Conservation (phyloP, 2,329 filamentous ascomycete genomes). For the Dendrostoma leiphaemia region DNA sequence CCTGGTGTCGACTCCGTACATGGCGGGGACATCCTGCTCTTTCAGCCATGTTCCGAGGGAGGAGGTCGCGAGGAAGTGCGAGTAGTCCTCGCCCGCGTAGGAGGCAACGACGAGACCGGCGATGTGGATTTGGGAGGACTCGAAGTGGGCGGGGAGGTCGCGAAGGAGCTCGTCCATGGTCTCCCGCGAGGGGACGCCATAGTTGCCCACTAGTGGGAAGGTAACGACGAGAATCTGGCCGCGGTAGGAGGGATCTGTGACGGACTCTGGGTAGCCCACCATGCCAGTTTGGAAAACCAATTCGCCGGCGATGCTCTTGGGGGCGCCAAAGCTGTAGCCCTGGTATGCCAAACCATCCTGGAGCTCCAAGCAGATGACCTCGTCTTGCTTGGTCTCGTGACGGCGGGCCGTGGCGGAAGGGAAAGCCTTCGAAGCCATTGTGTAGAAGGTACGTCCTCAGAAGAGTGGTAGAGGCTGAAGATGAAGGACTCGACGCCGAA, state of each 20-base stretch:
- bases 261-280: constrained; percentile 96
- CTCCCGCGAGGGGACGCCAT: constrained; percentile 89
- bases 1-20: constrained; percentile 93
- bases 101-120: constrained; percentile 87
- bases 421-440: constrained; percentile 38
- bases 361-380: constrained; percentile 83
- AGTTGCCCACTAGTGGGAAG: constrained; percentile 94
- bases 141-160: constrained; percentile 88
- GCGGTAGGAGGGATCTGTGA: constrained; percentile 84
- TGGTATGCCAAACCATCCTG: constrained; percentile 89
- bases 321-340: constrained; percentile 93
- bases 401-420: constrained; percentile 62
- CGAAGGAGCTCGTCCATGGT: constrained; percentile 80
- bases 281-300: constrained; percentile 99
- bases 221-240: constrained; percentile 96
- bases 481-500: constrained; percentile 9
- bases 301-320: constrained; percentile 93
- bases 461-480: neutral
- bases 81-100: constrained; percentile 93
- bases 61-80: constrained; percentile 86
- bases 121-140: constrained; percentile 89
- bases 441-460: neutral
- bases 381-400: constrained; percentile 51
- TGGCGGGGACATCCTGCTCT: constrained; percentile 89
- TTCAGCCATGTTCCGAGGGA: constrained; percentile 95